A percentile compares a stretch with the other conserved stretches of the same genome.
These are phyloP conservation scores for Microcyclospora pomicola DNA, from an alignment of 2,329 filamentous ascomycete genomes.

Conservation along the genomic window DNA sequence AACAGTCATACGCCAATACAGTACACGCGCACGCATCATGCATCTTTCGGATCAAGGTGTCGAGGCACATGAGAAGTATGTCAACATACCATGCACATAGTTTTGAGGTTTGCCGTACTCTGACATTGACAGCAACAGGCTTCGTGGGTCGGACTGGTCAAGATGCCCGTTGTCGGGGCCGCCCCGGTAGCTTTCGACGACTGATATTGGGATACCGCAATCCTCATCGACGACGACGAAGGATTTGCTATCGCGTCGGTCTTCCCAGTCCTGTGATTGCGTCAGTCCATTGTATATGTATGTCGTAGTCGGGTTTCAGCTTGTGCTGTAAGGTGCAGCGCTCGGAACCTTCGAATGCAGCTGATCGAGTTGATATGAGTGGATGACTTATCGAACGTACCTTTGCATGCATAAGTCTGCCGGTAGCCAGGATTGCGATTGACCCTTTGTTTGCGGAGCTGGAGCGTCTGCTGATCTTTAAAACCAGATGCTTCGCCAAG, in stretches of 20 bases:
- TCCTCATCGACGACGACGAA: conserved; percentile 24
- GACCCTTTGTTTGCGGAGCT: too few species aligned
- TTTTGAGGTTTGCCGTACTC: conserved; percentile 65
- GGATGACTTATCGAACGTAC: conserved; percentile 14
- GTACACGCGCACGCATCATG: conserved; percentile 21
- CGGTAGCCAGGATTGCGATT: neutral
- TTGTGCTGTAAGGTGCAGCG: too few species aligned
- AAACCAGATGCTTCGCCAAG: too few species aligned
- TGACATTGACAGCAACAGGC: conserved; percentile 56
- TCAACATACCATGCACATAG: conserved; percentile 58
- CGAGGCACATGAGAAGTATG: too few species aligned
- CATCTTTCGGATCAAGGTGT: too few species aligned
- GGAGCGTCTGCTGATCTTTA: too few species aligned
- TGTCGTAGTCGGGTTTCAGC: too few species aligned
- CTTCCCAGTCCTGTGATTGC: neutral
- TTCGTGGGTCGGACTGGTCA: conserved; percentile 32
- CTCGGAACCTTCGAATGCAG: neutral
- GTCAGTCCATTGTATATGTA: neutral
- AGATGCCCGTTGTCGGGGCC: conserved; percentile 37
- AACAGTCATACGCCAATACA: conserved; percentile 29
- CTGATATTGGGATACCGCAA: conserved; percentile 19
- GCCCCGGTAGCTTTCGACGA: conserved; percentile 18
- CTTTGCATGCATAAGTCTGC: conserved; percentile 20
- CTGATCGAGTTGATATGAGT: conserved; percentile 5
- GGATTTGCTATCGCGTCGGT: conserved; percentile 18